Base-by-base conservation (phyloP, 306 rosid species). In the Cicer cuneatum region DNA sequence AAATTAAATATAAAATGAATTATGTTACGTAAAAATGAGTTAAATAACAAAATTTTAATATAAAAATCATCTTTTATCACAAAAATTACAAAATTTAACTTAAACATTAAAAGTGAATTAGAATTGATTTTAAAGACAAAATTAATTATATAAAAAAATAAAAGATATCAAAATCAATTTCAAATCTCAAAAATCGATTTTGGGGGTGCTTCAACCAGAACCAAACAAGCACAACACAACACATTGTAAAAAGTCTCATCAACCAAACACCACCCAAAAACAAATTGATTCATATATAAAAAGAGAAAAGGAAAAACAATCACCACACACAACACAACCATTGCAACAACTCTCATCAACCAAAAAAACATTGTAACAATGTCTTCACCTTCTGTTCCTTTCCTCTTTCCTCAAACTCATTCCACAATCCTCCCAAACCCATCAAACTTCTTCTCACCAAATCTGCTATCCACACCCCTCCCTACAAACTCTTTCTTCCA, bases 401-500 rank as follows among this genome's bases (percentile, higher is more conserved):
- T 86, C 64, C 80, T 80, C n/a, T 93, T 93, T 80, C 96, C 98
- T 2, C 65, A 61, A 73, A 69, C 65, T 35, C 81, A 89, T 6
- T 90, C 97, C 80, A 75, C 90, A 7, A 83, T 86, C 2, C 89
- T 89, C 12, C 92, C 98, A 9, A 89, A 90, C 58, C 97, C 98
- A 49, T 83, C 97, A 29, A 69, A 29, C 13, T 93, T 90, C 85
- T 89, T 92, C 89, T 79, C 96, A 43, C 83, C 69, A 18, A 59
- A 73, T 45, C 95, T 93, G 15, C 82, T 90, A 43, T 78, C 89
- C 2, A 59, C 87, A 53, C 93, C 97, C 0, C 91, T 90, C 6
- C 98, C 98, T 41, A 93, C 98, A 0, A 89, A 85, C 72, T 90
- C 96, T 7, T 93, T 93, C 87, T 93, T 90, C 85, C 93, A 93